phyloP scores from a whole-genome alignment of 345 rosid species.

The Hibiscus trionum region DNA sequence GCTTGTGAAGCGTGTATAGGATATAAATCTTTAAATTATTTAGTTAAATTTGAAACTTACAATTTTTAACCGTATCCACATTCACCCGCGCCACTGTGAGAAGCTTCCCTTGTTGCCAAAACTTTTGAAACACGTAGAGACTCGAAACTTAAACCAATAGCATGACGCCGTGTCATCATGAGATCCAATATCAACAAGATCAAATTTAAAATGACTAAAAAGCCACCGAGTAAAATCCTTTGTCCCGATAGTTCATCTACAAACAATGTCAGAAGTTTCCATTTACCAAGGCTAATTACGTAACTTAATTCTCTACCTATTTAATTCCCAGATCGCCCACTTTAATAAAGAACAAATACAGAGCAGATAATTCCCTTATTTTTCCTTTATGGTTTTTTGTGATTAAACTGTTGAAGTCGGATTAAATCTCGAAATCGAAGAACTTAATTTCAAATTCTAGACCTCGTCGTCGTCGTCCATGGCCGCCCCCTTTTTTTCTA shows the following conservation, averaged over 20 bases:
- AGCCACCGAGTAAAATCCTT: not conserved
- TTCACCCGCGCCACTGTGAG: not conserved
- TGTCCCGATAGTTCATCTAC: not conserved
- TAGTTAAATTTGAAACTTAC: too few relatives aligned
- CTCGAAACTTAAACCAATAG: not conserved
- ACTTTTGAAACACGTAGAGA: not conserved
- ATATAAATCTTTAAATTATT: too few relatives aligned
- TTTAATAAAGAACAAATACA: not conserved
- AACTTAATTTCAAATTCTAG: not conserved
- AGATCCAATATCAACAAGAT: not conserved
- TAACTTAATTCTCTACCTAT: not conserved
- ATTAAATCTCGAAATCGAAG: not conserved
- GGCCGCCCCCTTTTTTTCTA: constrained; percentile 98
- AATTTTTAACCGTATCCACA: too few relatives aligned
- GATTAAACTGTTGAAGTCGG: not conserved
- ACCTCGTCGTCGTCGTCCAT: constrained; percentile 24
- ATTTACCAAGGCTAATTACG: not conserved
- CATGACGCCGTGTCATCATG: not conserved
- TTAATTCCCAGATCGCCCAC: not conserved
- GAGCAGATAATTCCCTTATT: not conserved
- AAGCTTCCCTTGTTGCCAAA: not conserved
- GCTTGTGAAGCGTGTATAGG: too few relatives aligned
- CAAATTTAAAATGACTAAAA: not conserved
- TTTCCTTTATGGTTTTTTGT: not conserved
- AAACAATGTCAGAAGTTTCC: not conserved